Conservation (phyloP, 2,329 filamentous ascomycete species). For the Salinomyces thailandicus region DNA sequence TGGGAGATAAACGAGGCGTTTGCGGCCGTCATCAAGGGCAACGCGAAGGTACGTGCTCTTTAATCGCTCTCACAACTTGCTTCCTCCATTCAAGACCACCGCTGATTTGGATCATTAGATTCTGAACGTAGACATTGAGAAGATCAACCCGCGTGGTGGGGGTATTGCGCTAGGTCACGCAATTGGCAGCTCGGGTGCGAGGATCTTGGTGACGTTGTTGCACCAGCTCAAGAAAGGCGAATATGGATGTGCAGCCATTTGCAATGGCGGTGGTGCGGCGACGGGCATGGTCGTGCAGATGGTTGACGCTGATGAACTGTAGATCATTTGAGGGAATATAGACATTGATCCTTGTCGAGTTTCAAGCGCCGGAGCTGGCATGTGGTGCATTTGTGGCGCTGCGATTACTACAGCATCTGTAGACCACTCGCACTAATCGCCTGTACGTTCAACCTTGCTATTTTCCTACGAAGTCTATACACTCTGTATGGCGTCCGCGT, state of each 20-base stretch:
- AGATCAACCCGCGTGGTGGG: slow-evolving; percentile 79
- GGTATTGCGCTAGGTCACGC: slow-evolving; percentile 89
- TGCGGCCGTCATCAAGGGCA: slow-evolving; percentile 87
- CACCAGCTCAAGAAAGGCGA: slow-evolving; percentile 87
- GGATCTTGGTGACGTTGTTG: slow-evolving; percentile 79
- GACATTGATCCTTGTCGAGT: too few species aligned
- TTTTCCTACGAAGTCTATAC: too few species aligned
- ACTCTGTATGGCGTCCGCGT: too few species aligned
- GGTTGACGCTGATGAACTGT: slow-evolving; percentile 43
- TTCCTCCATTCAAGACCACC: too few species aligned
- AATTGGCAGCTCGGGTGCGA: slow-evolving; percentile 82
- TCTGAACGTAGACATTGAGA: slow-evolving; percentile 65
- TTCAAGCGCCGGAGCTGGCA: too few species aligned
- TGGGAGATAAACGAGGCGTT: slow-evolving; percentile 99
- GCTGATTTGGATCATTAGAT: too few species aligned
- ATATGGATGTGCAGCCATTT: slow-evolving; percentile 92
- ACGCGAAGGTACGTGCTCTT: slow-evolving; percentile 57
- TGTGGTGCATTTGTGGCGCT: too few species aligned
- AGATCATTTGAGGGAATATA: slow-evolving; percentile 20
- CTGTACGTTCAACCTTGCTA: too few species aligned
- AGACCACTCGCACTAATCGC: too few species aligned
- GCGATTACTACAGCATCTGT: too few species aligned
- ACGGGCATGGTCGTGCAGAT: slow-evolving; percentile 83
- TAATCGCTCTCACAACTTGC: neutral
- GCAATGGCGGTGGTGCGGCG: slow-evolving; percentile 89